Conservation (phyloP, 2,329 filamentous ascomycete species). For the Drechslerella coelobrocha region DNA sequence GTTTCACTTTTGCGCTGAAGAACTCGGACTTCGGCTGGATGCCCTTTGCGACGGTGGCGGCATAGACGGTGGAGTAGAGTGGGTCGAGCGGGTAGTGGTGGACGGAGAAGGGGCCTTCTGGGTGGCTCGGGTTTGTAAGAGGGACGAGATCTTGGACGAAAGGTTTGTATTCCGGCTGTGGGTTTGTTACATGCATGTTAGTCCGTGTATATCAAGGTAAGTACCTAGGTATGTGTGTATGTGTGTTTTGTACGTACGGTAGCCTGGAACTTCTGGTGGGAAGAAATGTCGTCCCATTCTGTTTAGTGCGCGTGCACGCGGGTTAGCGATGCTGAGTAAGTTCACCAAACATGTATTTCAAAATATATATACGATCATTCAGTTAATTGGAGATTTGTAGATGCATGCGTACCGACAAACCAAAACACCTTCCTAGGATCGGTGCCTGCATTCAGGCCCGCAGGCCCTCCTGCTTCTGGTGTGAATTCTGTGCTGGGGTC, state of each 20-base stretch:
- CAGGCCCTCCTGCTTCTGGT: too few species aligned
- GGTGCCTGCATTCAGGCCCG: constrained; percentile 4
- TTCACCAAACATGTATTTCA: too few species aligned
- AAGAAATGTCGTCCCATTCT: constrained; percentile 39
- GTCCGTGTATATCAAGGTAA: neutral
- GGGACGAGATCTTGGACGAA: constrained; percentile 15
- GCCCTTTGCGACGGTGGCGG: neutral
- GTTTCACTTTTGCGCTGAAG: constrained; percentile 7
- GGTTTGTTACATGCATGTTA: neutral
- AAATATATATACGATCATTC: too few species aligned
- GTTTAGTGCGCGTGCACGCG: neutral
- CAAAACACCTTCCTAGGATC: constrained; percentile 29
- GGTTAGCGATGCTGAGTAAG: too few species aligned
- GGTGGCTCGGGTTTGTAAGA: constrained; percentile 4
- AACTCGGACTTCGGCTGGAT: constrained; percentile 23
- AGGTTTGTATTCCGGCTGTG: neutral
- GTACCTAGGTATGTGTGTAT: neutral
- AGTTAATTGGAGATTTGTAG: too few species aligned
- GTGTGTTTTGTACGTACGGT: constrained; percentile 4
- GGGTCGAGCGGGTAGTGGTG: constrained; percentile 25
- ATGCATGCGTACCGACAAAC: constrained; percentile 32
- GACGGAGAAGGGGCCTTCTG: constrained; percentile 11
- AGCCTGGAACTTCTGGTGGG: constrained; percentile 26
- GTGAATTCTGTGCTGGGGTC: too few species aligned
- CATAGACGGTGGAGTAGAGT: neutral